Evolutionary conservation across 768 basidiomycete species (phyloP).

Genomic region (Mycena leptocephala): DNA sequence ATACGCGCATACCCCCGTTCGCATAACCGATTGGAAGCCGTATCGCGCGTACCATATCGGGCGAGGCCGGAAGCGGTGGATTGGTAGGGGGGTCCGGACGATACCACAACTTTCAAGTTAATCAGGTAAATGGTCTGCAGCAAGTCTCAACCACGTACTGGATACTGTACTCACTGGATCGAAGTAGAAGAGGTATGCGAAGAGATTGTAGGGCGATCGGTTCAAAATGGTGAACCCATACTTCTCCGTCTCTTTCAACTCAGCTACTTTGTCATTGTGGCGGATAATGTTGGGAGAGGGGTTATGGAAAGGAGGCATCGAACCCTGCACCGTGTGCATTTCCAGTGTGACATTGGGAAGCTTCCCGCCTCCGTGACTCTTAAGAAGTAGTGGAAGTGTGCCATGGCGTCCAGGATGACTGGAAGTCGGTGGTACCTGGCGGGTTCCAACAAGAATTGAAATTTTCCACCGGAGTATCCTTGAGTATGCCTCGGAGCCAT

Average conservation of each 20-base stretch:
- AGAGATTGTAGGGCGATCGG: background rate
- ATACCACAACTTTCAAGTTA: background rate
- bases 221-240: conserved; percentile 21
- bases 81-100: background rate
- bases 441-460: background rate
- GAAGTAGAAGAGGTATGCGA: conserved; percentile 16
- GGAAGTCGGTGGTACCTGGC: background rate
- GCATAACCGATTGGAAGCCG: background rate
- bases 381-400: conserved; percentile 22
- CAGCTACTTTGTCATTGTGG: background rate
- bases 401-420: background rate
- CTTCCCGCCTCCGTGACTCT: background rate
- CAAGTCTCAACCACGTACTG: conserved; percentile 4
- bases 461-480: background rate
- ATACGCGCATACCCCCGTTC: background rate
- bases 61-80: background rate
- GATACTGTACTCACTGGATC: conserved; percentile 4
- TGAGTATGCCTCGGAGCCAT: background rate
- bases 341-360: background rate
- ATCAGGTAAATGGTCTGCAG: too few species aligned
- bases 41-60: background rate
- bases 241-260: background rate
- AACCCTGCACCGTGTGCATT: background rate
- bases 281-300: background rate
- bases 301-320: background rate